A percentile compares a stretch with the other conserved stretches of the same genome.
These are phyloP conservation scores for Vicia sativa DNA, from an alignment of 306 rosid species.

Conservation along the genomic window DNA sequence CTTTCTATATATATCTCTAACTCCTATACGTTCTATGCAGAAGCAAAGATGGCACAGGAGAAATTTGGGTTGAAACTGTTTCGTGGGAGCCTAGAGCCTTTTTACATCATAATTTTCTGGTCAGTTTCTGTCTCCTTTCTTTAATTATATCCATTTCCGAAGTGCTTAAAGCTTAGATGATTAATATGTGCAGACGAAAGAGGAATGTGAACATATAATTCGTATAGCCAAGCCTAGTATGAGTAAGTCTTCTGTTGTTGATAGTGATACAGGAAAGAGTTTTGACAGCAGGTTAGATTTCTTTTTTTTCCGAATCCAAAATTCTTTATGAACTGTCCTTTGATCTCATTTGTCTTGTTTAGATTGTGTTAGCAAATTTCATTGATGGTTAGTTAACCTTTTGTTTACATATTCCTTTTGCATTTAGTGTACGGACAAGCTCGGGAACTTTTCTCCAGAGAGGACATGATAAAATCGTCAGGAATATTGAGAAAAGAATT, in stretches of 20 bases:
- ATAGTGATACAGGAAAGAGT: constrained; percentile 81
- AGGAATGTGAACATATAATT: constrained; percentile 85
- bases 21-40: constrained; percentile 29
- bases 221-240: constrained; percentile 71
- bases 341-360: constrained; percentile 15
- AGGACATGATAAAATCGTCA: constrained; percentile 78
- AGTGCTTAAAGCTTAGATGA: constrained; percentile 38
- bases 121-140: constrained; percentile 24
- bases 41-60: constrained; percentile 22
- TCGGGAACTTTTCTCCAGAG: constrained; percentile 78
- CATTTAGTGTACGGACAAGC: constrained; percentile 81
- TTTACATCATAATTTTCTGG: constrained; percentile 87
- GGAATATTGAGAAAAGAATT: constrained; percentile 78
- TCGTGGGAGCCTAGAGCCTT: constrained; percentile 98
- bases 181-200: constrained; percentile 64
- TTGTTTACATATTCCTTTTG: constrained; percentile 10
- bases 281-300: constrained; percentile 76
- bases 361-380: not conserved
- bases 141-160: not conserved
- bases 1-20: not conserved
- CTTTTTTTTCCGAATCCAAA: not conserved
- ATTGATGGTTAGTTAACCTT: not conserved
- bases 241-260: constrained; percentile 80
- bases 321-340: constrained; percentile 20
- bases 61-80: constrained; percentile 74